These are phyloP conservation scores for Fusarium sp. DNA, from an alignment of 2,329 filamentous ascomycete genomes.

Conservation along the genomic window DNA sequence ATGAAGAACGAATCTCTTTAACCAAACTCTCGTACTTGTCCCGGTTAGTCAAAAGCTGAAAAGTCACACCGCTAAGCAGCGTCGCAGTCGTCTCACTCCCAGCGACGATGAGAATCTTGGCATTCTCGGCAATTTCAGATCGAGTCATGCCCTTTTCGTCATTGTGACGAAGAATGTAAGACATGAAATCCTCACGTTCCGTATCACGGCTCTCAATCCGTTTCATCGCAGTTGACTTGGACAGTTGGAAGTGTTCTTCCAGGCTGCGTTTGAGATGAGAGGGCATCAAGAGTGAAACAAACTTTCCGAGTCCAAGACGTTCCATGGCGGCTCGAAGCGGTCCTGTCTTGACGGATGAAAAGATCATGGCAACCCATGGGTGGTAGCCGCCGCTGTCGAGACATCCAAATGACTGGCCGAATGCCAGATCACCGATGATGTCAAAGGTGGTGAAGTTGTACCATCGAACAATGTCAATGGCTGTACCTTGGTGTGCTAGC, in stretches of 20 bases:
- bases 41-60: background rate
- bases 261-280: background rate
- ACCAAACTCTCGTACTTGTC: background rate
- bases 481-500: background rate
- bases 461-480: background rate
- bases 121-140: background rate
- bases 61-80: slow-evolving; percentile 6
- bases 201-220: background rate
- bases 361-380: background rate
- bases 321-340: background rate
- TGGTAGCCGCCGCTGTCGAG: slow-evolving; percentile 1
- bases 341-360: background rate
- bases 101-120: slow-evolving; percentile 7
- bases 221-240: background rate
- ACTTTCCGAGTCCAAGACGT: background rate
- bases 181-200: background rate
- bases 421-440: background rate
- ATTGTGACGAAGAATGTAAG: background rate
- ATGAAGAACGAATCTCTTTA: slow-evolving; percentile 2
- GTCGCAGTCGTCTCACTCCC: slow-evolving; percentile 16
- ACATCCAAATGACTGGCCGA: background rate
- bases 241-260: background rate
- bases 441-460: background rate
- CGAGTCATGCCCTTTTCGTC: background rate
- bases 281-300: background rate